Base-by-base conservation (phyloP, 768 basidiomycete genomes). In the Filobasidium wieringae region DNA sequence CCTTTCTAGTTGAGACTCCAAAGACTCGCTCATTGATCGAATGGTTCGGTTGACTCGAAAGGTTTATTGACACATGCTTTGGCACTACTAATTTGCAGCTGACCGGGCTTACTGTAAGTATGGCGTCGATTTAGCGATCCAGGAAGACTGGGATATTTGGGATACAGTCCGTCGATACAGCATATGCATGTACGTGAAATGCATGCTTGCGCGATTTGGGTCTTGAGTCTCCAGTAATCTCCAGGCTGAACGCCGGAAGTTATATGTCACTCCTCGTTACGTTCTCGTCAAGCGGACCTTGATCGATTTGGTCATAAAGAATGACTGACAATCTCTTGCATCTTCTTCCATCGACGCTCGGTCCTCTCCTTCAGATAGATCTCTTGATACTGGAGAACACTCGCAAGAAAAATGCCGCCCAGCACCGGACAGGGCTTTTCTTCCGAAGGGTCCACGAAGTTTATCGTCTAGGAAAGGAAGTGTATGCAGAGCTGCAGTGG, bases 361-460 rank as follows among this genome's bases (percentile, higher is more conserved):
- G 12, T 41, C 32, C 54, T 3, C 39, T 55, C 8, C 54, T 55
- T 26, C 40, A 29, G n/a, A 45, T 30, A 37, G 54, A 55, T n/a
- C 39, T 55, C 39, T 31, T 55, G n/a, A 19, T 55, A 15, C 54
- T 55, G 26, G 29, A 40, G 19, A 19, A 33, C 7, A 22, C 37
- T 30, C 37, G 39, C 37, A 41, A 15, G 15, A 55, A 55, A 31
- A 55, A 55, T 33, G 54, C 37, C 29, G 37, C 54, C 22, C 54
- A 55, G 33, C 54, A 55, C 22, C 54, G 54, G 1, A 29, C 39
- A 2, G 54, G n/a, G 24, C 19, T 55, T 2, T 55, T 55, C 26
- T 55, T 55, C 40, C 37, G 40, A 14, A 26, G 54, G n/a, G 37
- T 41, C 6, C 37, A 45, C 14, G 54, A 55, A 19, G 27, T 55